Conservation (phyloP, 768 basidiomycete species). For the Lactifluus pinguis region DNA sequence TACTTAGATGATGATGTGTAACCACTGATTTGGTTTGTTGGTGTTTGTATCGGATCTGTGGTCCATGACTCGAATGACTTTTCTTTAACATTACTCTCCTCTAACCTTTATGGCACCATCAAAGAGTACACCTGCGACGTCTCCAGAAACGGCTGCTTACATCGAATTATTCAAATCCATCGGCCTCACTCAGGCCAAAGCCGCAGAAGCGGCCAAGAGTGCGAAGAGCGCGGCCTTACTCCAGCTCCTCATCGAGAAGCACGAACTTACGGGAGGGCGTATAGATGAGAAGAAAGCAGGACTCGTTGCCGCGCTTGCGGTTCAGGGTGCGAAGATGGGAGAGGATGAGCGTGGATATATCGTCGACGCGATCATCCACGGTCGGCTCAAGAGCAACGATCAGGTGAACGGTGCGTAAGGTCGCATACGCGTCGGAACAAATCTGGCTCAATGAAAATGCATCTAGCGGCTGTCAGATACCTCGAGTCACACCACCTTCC, state of each 20-base stretch:
- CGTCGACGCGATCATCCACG: constrained; percentile 59
- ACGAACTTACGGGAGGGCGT: constrained; percentile 36
- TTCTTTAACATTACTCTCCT: too few relatives aligned
- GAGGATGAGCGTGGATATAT: constrained; percentile 51
- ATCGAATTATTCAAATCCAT: constrained; percentile 62
- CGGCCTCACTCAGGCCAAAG: constrained; percentile 67
- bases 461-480: constrained; percentile 67
- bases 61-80: neutral
- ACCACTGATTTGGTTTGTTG: neutral
- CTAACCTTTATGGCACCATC: constrained; percentile 1
- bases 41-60: neutral
- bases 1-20: neutral
- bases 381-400: constrained; percentile 68
- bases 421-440: neutral
- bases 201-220: constrained; percentile 73
- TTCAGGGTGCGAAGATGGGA: constrained; percentile 53
- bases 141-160: constrained; percentile 33
- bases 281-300: constrained; percentile 74
- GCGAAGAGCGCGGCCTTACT: constrained; percentile 67
- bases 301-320: constrained; percentile 58
- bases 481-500: constrained; percentile 51
- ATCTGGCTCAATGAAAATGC: neutral
- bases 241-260: constrained; percentile 55
- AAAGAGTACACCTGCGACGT: neutral
- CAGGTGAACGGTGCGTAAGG: constrained; percentile 69